Conservation (phyloP, 768 basidiomycete genomes). For the Suillus americanus region DNA sequence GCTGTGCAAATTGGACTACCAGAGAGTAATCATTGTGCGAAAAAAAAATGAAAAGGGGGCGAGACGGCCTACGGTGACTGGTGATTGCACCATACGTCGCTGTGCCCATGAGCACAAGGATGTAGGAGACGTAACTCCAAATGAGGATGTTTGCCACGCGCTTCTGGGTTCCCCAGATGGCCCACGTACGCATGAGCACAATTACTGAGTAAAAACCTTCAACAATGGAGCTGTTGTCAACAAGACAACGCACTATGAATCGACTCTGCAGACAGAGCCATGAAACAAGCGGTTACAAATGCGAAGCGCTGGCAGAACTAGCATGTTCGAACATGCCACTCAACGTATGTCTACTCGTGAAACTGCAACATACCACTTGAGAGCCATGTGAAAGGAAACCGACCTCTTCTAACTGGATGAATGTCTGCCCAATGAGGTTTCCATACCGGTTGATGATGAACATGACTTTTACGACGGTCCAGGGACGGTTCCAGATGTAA, state of each 20-base stretch:
- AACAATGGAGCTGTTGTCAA: neutral
- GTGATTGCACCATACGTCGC: neutral
- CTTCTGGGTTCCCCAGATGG: conserved; percentile 19
- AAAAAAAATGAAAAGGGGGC: neutral
- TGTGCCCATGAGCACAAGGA: neutral
- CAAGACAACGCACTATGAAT: conserved; percentile 19
- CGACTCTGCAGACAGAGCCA: conserved; percentile 17
- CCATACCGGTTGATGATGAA: conserved; percentile 21
- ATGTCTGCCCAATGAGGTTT: conserved; percentile 19
- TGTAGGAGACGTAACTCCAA: conserved; percentile 14
- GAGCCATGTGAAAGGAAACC: conserved; percentile 21
- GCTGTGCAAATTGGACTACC: conserved; percentile 12
- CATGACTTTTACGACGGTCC: conserved; percentile 12
- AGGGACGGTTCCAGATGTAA: conserved; percentile 17
- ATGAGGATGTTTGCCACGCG: neutral
- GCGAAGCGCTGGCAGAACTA: conserved; percentile 19
- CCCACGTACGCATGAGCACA: conserved; percentile 24
- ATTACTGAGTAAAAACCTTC: conserved; percentile 16
- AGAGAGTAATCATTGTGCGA: neutral
- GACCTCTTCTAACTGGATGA: conserved; percentile 21
- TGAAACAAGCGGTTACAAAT: neutral
- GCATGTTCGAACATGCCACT: neutral
- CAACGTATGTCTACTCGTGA: neutral
- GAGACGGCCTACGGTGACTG: neutral
- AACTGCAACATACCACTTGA: conserved; percentile 8